phyloP scores from a whole-genome alignment of 257 asterid species.

The Apocynum venetum region DNA sequence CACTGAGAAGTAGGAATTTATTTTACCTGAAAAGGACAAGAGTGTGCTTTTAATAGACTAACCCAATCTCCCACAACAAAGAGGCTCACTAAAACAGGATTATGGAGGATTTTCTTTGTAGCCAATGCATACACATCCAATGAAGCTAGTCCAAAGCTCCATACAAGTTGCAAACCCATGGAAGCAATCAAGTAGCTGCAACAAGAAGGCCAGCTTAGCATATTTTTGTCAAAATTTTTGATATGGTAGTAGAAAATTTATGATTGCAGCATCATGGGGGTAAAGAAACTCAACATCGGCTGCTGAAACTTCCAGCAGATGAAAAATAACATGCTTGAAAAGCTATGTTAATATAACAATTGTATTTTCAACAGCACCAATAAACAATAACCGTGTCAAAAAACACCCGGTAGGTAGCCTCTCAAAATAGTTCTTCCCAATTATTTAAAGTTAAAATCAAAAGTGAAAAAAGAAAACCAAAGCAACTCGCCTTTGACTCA shows the following conservation, averaged over 20 bases:
- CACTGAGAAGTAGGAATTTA: not conserved
- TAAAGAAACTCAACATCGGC: not conserved
- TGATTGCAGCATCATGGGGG: not conserved
- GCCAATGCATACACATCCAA: conserved; percentile 44
- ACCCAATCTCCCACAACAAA: conserved; percentile 60
- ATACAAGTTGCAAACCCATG: conserved; percentile 46
- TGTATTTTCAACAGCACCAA: too few relatives aligned
- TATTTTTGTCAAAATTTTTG: not conserved
- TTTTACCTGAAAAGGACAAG: not conserved
- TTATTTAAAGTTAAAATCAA: too few relatives aligned
- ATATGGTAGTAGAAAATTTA: not conserved
- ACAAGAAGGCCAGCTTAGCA: conserved; percentile 6
- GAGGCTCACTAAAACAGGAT: conserved; percentile 37
- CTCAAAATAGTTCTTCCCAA: too few relatives aligned
- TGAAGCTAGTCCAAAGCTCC: conserved; percentile 43
- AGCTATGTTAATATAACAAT: too few relatives aligned
- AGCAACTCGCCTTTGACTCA: too few relatives aligned
- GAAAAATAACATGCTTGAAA: too few relatives aligned
- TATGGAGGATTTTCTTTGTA: conserved; percentile 41
- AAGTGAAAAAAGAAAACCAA: too few relatives aligned
- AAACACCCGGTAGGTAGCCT: too few relatives aligned
- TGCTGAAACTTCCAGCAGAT: too few relatives aligned
- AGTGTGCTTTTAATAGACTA: conserved; percentile 13
- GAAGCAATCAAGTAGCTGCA: conserved; percentile 57
- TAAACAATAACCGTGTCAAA: too few relatives aligned